Percentiles rank a stretch among this genome's conserved stretches.
These are phyloP conservation scores for Ustilago bromivora DNA, from an alignment of 1,284 basidiomycete genomes.

Conservation along the genomic window DNA sequence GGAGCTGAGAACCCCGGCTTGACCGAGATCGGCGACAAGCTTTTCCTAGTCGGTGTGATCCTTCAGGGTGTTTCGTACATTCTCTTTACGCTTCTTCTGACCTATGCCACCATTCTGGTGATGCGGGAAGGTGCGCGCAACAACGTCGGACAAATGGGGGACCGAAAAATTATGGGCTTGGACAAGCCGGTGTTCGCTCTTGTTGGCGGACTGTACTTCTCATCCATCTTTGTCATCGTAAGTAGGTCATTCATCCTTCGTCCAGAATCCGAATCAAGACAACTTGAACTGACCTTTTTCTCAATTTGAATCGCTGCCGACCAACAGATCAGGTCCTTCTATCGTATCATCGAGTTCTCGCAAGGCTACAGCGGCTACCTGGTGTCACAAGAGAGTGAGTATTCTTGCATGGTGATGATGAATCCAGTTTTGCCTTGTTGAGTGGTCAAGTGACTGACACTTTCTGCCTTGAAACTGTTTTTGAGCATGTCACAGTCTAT, in stretches of 20 bases:
- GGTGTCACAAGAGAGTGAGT: slow-evolving; percentile 49
- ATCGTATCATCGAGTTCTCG: slow-evolving; percentile 55
- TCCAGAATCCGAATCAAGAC: not conserved
- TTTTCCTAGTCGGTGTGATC: slow-evolving; percentile 55
- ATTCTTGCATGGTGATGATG: not conserved
- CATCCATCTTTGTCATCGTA: slow-evolving; percentile 39
- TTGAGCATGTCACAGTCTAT: slow-evolving; percentile 23
- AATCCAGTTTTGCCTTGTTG: not conserved
- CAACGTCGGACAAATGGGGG: not conserved
- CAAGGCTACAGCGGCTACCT: slow-evolving; percentile 55
- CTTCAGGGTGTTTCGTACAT: slow-evolving; percentile 53
- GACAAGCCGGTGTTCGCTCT: slow-evolving; percentile 28
- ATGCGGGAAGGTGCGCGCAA: slow-evolving; percentile 20
- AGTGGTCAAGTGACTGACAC: not conserved
- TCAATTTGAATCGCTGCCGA: not conserved
- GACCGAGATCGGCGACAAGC: slow-evolving; percentile 39
- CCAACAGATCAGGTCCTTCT: slow-evolving; percentile 46
- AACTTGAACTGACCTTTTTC: not conserved
- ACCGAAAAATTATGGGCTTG: slow-evolving; percentile 23
- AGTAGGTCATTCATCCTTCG: not conserved
- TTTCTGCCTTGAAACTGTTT: not conserved
- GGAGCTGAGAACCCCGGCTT: slow-evolving; percentile 23
- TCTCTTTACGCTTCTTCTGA: slow-evolving; percentile 46
- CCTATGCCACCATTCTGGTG: slow-evolving; percentile 30
- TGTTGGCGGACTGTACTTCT: slow-evolving; percentile 35